Evolutionary conservation across 495 filamentous ascomycete species (phyloP).

Genomic region (Penicillium paxilli): DNA sequence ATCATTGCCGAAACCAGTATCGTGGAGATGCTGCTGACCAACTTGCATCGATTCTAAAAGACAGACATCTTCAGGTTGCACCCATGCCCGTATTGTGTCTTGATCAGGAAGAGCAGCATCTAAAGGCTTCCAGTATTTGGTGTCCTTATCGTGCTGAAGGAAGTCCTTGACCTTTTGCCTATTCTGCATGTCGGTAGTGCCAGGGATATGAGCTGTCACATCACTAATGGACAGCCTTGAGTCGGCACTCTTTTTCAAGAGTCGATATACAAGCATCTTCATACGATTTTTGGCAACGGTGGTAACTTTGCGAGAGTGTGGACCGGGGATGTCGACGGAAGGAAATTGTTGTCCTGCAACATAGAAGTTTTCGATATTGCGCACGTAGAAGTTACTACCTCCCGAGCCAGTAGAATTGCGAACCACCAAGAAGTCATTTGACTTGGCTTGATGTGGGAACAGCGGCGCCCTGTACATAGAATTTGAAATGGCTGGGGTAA

Average conservation of each 20-base stretch:
- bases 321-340: slow-evolving; percentile 86
- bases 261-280: slow-evolving; percentile 89
- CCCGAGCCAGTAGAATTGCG: slow-evolving; percentile 71
- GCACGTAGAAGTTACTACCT: slow-evolving; percentile 75
- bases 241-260: slow-evolving; percentile 72
- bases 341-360: slow-evolving; percentile 91
- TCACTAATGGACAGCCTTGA: slow-evolving; percentile 69
- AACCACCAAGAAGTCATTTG: slow-evolving; percentile 85
- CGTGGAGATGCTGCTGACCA: slow-evolving; percentile 77
- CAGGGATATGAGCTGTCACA: slow-evolving; percentile 84
- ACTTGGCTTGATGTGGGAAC: slow-evolving; percentile 78
- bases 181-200: slow-evolving; percentile 90
- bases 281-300: slow-evolving; percentile 92
- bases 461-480: slow-evolving; percentile 92
- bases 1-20: slow-evolving; percentile 75
- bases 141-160: slow-evolving; percentile 79
- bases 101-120: slow-evolving; percentile 73
- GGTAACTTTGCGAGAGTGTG: slow-evolving; percentile 90
- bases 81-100: slow-evolving; percentile 74
- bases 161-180: slow-evolving; percentile 97
- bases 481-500: slow-evolving; percentile 87
- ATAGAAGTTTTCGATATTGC: slow-evolving; percentile 85
- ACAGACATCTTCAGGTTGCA: slow-evolving; percentile 94
- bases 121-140: slow-evolving; percentile 80
- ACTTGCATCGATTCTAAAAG: slow-evolving; percentile 96